Base-by-base conservation (phyloP, 352 stramenopile genomes). In the Globisporangium cederbergense region DNA sequence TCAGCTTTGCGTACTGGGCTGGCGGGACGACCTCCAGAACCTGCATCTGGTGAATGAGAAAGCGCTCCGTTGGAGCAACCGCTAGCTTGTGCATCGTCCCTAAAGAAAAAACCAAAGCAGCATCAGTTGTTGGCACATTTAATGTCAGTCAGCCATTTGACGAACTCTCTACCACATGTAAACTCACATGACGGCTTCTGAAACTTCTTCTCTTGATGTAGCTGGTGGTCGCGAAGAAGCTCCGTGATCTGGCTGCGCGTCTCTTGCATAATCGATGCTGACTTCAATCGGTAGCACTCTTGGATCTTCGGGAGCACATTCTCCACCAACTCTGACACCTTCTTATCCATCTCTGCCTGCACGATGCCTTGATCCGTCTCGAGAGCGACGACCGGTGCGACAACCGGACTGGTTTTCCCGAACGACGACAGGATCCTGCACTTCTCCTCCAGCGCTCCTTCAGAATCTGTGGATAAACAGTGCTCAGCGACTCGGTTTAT, bases 281-380 rank as follows among this genome's bases (percentile, higher is more conserved):
- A 74, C 69, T 92, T 92, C 13, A 72, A 65, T 28, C 71, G 54
- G 47, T 88, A 86, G 43, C 82, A 89, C 1, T 64, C 57, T 56
- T 68, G 69, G 52, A 92, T 78, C 20, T 70, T 72, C 1, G 81
- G 81, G 0, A 83, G 66, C 52, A 79, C 75, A 8, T 65, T 63
- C 51, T 87, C 67, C 49, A 87, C 72, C 0, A 88, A 43, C 34
- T 68, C 64, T 13, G 57, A 65, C 18, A 92, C 72, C 16, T 63
- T 71, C 18, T 66, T 68, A 47, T 90, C 75, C 71, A 89, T 79
- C 5, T 78, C 70, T 51, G 81, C 70, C 72, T 90, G 77, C 2
- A 66, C 68, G 3, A 67, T 22, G 2, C 34, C 28, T 52, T 67
- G 50, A 60, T 38, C 58, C 13, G 25, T 65, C 25, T 46, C 49